phyloP scores from a whole-genome alignment of 1,284 basidiomycete genomes.

The Malassezia dermatis region DNA sequence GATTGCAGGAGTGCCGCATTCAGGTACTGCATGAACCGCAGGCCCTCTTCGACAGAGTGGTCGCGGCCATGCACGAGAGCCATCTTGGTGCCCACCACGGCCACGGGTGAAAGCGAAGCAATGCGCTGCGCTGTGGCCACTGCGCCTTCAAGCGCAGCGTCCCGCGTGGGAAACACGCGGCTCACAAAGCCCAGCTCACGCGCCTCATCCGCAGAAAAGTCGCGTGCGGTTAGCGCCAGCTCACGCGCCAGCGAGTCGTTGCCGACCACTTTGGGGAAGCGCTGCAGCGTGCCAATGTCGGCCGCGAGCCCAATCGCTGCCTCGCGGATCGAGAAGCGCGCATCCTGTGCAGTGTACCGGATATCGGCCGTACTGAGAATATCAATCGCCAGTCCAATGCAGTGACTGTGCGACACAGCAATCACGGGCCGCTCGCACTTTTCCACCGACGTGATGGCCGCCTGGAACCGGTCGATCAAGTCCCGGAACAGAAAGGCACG shows the following conservation, averaged over 20 bases:
- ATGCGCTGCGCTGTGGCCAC: conserved; percentile 61
- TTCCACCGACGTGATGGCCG: conserved; percentile 50
- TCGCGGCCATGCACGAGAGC: conserved; percentile 64
- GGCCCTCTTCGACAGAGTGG: conserved; percentile 65
- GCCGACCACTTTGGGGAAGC: conserved; percentile 68
- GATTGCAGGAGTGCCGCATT: conserved; percentile 64
- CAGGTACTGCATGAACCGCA: conserved; percentile 70
- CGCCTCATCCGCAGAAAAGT: conserved; percentile 65
- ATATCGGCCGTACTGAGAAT: conserved; percentile 72
- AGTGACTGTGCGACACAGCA: conserved; percentile 65
- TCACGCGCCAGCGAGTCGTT: conserved; percentile 71
- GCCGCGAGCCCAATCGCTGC: conserved; percentile 80
- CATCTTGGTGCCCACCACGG: conserved; percentile 69
- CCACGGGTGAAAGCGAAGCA: conserved; percentile 69
- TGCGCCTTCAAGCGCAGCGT: conserved; percentile 54
- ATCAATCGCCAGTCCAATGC: conserved; percentile 65
- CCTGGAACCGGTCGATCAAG: conserved; percentile 44
- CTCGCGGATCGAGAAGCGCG: conserved; percentile 71
- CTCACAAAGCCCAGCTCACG: conserved; percentile 66
- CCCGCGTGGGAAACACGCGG: conserved; percentile 60
- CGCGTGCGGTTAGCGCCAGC: conserved; percentile 65
- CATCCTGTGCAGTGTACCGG: conserved; percentile 60
- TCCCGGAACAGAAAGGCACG: conserved; percentile 30
- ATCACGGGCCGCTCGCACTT: conserved; percentile 74
- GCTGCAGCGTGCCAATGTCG: conserved; percentile 78